Evolutionary conservation across 2,329 filamentous ascomycete genomes (phyloP).

Genomic region (Ophiostoma perfectum): DNA sequence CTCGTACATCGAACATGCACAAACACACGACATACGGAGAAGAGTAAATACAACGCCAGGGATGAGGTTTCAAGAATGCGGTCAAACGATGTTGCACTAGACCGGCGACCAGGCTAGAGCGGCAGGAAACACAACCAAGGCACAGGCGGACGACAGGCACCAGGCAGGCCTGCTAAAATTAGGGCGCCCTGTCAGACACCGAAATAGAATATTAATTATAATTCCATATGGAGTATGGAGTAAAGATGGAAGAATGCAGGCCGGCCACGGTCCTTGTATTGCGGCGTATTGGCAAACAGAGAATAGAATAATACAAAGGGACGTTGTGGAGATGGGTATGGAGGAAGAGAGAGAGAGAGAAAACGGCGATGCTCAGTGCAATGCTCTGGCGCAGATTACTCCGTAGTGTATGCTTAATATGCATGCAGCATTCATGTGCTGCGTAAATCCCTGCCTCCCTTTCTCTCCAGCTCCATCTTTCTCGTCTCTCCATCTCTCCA

Average conservation of each 20-base stretch:
- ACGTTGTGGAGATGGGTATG: background rate
- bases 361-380: background rate
- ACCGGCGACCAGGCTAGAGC: no score
- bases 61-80: constrained; percentile 7
- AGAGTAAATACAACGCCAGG: constrained; percentile 8
- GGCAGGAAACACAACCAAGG: no score
- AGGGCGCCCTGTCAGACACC: no score
- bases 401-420: no score
- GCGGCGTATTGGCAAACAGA: background rate
- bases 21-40: constrained; percentile 6
- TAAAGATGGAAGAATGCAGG: background rate
- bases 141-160: no score
- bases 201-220: no score
- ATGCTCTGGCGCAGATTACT: background rate
- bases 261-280: no score
- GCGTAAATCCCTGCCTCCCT: background rate
- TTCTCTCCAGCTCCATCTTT: background rate
- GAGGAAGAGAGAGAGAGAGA: background rate
- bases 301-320: background rate
- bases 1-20: constrained; percentile 2
- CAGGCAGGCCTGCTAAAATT: no score
- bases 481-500: background rate
- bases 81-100: constrained; percentile 6
- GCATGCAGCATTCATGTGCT: no score
- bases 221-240: background rate